Evolutionary conservation across 1,284 basidiomycete species (phyloP).

Genomic region (Ceraceosorus guamensis): DNA sequence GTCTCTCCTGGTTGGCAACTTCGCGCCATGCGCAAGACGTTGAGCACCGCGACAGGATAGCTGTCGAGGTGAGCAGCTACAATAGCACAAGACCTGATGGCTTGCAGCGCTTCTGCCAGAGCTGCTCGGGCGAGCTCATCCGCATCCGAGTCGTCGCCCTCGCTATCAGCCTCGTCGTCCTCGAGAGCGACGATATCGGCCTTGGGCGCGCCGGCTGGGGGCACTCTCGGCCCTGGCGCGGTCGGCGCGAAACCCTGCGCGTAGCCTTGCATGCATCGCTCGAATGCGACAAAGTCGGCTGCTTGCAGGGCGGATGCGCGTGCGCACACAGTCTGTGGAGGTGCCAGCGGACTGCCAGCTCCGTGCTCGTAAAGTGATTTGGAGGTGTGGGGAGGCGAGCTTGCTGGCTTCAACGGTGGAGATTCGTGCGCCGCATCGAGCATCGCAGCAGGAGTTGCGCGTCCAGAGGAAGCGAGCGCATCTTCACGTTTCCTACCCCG

Average conservation of each 20-base stretch:
- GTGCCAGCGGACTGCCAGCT: not conserved
- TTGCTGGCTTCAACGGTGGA: no score
- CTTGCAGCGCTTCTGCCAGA: conserved; percentile 39
- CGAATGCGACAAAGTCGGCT: conserved; percentile 38
- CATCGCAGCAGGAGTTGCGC: no score
- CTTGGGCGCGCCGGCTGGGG: not conserved
- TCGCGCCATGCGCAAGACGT: conserved; percentile 6
- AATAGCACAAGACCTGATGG: conserved; percentile 33
- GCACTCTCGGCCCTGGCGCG: not conserved
- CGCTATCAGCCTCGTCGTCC: conserved; percentile 15
- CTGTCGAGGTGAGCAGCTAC: conserved; percentile 35
- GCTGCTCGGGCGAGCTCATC: conserved; percentile 44
- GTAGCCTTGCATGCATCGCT: conserved; percentile 41
- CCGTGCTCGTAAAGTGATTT: no score
- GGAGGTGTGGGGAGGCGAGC: no score
- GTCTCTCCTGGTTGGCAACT: not conserved
- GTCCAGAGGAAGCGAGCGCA: no score
- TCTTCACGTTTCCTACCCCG: no score
- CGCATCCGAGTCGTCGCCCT: conserved; percentile 29
- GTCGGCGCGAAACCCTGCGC: conserved; percentile 22
- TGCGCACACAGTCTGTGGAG: no score
- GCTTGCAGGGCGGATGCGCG: conserved; percentile 23
- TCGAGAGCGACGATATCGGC: conserved; percentile 9
- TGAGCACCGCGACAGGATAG: conserved; percentile 22
- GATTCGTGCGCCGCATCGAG: no score